Evolutionary conservation across 768 basidiomycete species (phyloP), one percentile per base, ranked within the genome.

Genomic region (Serendipita sp.): DNA sequence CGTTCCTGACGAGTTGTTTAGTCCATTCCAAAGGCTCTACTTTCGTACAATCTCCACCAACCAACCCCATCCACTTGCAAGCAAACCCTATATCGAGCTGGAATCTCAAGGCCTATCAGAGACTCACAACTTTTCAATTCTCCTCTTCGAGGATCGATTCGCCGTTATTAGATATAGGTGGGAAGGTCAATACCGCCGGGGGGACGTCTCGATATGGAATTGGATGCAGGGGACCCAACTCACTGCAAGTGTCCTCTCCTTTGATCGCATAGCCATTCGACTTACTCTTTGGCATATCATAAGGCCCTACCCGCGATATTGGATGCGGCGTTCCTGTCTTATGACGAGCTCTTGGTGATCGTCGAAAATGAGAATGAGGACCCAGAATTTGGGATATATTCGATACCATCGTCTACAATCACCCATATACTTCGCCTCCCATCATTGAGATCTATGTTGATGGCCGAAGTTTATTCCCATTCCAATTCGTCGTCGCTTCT

Each of bases 11-110:
- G 23, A 23, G 23, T 23, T 23, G 23, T 23, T 23, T 23, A 23
- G 23, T 23, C 23, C 23, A 23, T 23, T 23, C 23, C 71, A 77
- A 65, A 76, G 81, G 65, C 67, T 83, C 10, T 80, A 82, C 68
- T 66, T 82, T 5, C 76, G 79, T 1, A 77, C 81, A 1, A 74
- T 83, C 36, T 72, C 74, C 34, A 79, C 80, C 3, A 82, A 82
- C 67, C 74, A 76, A 50, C 75, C 79, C 2, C 81, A 82, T 69
- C 77, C 78, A 1, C 73, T 71, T 36, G 80, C 80, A 5, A 71
- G 75, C 1, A 40, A 72, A 2, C 66, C 77, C 1, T 69, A 75
- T 4, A 70, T 82, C 65, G 66, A 79, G 78, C n/a, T 80, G 80
- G 64, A 18, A 13, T 13, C 11, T 45, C 44, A 18, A 13, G 18